Evolutionary conservation across 202 grass and related monocot species (phyloP).

Genomic region (Cymbopogon flexuosus): DNA sequence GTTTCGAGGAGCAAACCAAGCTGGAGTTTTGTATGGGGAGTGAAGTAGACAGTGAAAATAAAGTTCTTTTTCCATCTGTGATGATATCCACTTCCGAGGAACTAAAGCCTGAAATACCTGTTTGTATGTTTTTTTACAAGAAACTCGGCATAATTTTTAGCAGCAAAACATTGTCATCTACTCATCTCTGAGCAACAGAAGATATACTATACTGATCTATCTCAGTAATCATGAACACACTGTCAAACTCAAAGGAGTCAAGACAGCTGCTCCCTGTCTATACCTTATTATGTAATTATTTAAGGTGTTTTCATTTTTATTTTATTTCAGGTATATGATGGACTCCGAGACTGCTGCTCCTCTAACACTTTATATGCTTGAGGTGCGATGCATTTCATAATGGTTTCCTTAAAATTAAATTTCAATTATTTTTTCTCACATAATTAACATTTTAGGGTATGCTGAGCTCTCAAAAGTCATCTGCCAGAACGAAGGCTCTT

Average conservation of each 20-base stretch:
- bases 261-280: background rate
- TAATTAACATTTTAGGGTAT: constrained; percentile 63
- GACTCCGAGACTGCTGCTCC: constrained; percentile 76
- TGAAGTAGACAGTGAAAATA: background rate
- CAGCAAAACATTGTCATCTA: background rate
- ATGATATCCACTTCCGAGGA: background rate
- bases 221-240: background rate
- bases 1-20: background rate
- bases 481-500: constrained; percentile 87
- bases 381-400: constrained; percentile 50
- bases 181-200: background rate
- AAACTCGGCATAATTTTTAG: background rate
- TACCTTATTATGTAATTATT: background rate
- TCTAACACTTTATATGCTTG: constrained; percentile 96
- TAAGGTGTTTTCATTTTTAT: constrained; percentile 29
- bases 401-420: constrained; percentile 5
- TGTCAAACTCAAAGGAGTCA: background rate
- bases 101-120: background rate
- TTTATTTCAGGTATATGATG: constrained; percentile 82
- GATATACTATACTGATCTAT: background rate
- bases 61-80: background rate
- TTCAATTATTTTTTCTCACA: constrained; percentile 32
- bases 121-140: background rate
- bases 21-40: background rate
- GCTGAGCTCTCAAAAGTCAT: constrained; percentile 68